Evolutionary conservation across 768 basidiomycete species (phyloP).

Genomic region (Gymnopilus dilepis): DNA sequence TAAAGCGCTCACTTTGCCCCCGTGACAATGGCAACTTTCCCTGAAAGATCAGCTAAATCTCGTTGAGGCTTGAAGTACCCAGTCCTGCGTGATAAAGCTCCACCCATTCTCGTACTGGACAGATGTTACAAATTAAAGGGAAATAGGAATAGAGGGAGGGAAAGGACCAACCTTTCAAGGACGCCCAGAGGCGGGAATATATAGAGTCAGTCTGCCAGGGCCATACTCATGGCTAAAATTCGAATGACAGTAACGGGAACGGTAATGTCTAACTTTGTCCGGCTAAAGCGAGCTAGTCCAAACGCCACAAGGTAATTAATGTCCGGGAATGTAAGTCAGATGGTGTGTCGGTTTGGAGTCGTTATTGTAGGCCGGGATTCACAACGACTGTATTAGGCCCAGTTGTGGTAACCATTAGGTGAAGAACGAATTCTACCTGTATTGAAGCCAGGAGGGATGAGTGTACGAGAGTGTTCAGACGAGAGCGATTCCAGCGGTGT

Average conservation of each 20-base stretch:
- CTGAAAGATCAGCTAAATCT: constrained; percentile 47
- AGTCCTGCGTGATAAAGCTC: constrained; percentile 13
- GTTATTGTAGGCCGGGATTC: not conserved
- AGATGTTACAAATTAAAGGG: constrained; percentile 1
- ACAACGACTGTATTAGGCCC: not conserved
- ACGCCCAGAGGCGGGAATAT: not conserved
- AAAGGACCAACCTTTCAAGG: not conserved
- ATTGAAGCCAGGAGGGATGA: too few relatives aligned
- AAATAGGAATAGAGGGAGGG: constrained; percentile 1
- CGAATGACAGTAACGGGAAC: not conserved
- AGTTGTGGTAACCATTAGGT: not conserved
- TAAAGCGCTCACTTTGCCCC: constrained; percentile 55
- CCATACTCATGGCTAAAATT: not conserved
- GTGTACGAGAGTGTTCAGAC: too few relatives aligned
- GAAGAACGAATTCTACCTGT: too few relatives aligned
- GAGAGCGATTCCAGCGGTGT: too few relatives aligned
- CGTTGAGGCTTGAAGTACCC: constrained; percentile 35
- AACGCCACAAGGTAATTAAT: constrained; percentile 7
- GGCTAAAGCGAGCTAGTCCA: not conserved
- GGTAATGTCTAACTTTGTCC: not conserved
- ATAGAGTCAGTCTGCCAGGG: not conserved
- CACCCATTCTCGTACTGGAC: constrained; percentile 14
- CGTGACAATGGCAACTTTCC: constrained; percentile 57
- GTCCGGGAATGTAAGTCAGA: constrained; percentile 5
- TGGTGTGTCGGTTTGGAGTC: not conserved